Base-by-base conservation (phyloP, 257 asterid genomes). In the Nicotiana attenuata region DNA sequence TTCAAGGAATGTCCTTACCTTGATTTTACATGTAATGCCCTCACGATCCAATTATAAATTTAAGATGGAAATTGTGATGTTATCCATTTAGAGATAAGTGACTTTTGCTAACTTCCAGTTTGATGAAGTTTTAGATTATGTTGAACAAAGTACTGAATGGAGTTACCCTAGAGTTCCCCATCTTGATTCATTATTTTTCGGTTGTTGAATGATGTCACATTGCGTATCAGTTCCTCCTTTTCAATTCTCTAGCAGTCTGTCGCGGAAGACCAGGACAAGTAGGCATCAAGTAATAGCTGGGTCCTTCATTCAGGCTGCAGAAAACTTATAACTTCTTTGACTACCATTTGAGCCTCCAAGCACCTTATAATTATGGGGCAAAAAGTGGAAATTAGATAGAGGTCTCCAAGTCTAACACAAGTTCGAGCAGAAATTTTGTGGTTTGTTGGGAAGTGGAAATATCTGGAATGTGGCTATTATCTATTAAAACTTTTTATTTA, bases 371-470 rank as follows among this genome's bases (percentile, higher is more conserved):
- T 31, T 16, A 65, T 16, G 50, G 24, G 75, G 41, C 60, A 73
- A 47, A 47, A 16, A 22, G 53, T 73, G 78, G 61, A 73, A 47
- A 73, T 6, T 47, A 73, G 60, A 73, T 22, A 47, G 22, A 41
- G 35, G 78, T 71, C 20, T 22, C 20, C 24, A n/a, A 50, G 41
- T 73, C 24, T 73, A 73, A 24, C 63, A 7, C 79, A 73, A 45
- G 14, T 53, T 73, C 41, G 2, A 73, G 26, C 41, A 50, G 22
- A 73, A 50, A 24, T 47, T 24, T 14, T 73, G 41, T 50, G 69
- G 38, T 64, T 64, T 50, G 26, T 50, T 73, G 24, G 79, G 61
- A 73, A 73, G 61, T 50, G 41, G 63, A 75, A 75, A 75, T 50
- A 75, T 50, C 17, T 75, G 79, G 24, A 24, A 47, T 24, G 45